Conservation (phyloP, 1,284 basidiomycete genomes). For the Stygiomarasmius scandens region DNA sequence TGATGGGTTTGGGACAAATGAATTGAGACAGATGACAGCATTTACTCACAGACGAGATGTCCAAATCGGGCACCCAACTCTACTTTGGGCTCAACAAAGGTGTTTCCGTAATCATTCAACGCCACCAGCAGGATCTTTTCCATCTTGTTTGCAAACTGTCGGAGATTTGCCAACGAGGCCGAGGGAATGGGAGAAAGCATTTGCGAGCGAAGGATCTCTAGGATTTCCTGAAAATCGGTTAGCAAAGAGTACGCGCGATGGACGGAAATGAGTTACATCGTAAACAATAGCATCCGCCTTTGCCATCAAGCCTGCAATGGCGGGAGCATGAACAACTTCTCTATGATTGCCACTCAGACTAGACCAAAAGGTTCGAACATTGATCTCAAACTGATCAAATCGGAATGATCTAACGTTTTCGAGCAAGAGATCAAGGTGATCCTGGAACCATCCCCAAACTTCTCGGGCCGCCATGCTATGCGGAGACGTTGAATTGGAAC, state of each 20-base stretch:
- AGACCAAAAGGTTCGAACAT: constrained; percentile 82
- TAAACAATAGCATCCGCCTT: constrained; percentile 87
- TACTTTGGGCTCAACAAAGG: constrained; percentile 90
- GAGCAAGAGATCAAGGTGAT: constrained; percentile 77
- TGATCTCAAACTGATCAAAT: constrained; percentile 86
- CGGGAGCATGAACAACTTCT: constrained; percentile 84
- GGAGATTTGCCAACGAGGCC: constrained; percentile 66
- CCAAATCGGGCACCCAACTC: constrained; percentile 87
- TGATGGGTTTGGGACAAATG: constrained; percentile 12
- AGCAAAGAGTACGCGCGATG: constrained; percentile 9
- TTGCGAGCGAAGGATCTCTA: constrained; percentile 80
- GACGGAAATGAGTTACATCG: constrained; percentile 52
- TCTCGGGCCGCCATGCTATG: constrained; percentile 78
- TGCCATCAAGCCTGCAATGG: constrained; percentile 84
- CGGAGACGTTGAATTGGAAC: constrained; percentile 68
- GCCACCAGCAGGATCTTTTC: constrained; percentile 83
- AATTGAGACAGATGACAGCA: constrained; percentile 23
- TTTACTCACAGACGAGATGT: constrained; percentile 75
- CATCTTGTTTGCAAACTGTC: constrained; percentile 88
- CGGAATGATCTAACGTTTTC: constrained; percentile 77
- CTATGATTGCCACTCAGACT: constrained; percentile 72
- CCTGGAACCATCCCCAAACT: constrained; percentile 86
- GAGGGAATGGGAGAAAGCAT: constrained; percentile 79
- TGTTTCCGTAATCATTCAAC: constrained; percentile 80
- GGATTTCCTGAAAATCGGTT: constrained; percentile 69